Percentiles rank a stretch among this genome's conserved stretches.
Evolutionary conservation across 208 protist species (phyloP).

Genomic region (Wallacemonas collosoma): DNA sequence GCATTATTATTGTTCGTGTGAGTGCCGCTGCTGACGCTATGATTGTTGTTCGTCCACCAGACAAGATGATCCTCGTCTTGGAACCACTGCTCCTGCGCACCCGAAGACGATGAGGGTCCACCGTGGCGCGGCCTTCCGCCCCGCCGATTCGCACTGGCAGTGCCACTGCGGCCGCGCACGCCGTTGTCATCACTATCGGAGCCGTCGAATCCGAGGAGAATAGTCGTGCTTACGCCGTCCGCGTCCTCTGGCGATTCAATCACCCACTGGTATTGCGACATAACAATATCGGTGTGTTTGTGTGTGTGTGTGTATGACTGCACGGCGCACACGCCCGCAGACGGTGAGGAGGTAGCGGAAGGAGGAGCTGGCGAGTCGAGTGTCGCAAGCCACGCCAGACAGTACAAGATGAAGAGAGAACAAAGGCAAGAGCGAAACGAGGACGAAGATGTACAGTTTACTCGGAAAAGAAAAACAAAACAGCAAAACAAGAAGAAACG

Average conservation of each 20-base stretch:
- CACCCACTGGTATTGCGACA: constrained; percentile 46
- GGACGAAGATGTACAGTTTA: background rate
- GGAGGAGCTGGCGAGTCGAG: too few relatives aligned
- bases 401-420: background rate
- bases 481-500: constrained; percentile 10
- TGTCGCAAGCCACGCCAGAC: too few relatives aligned
- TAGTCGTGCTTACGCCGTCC: constrained; percentile 35
- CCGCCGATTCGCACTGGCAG: background rate
- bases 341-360: too few relatives aligned
- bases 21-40: background rate
- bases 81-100: background rate
- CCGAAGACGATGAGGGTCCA: constrained; percentile 2
- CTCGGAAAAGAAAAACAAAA: constrained; percentile 19
- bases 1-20: background rate
- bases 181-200: constrained; percentile 4
- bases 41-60: constrained; percentile 19
- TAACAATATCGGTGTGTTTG: background rate
- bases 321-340: too few relatives aligned
- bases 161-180: background rate
- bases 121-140: background rate
- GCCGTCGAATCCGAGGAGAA: constrained; percentile 35
- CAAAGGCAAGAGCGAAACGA: constrained; percentile 10
- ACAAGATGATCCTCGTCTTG: background rate
- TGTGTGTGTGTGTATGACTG: too few relatives aligned
- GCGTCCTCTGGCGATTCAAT: constrained; percentile 36